These are phyloP conservation scores for Nicotiana otophora DNA, from an alignment of 257 asterid genomes.

Conservation along the genomic window DNA sequence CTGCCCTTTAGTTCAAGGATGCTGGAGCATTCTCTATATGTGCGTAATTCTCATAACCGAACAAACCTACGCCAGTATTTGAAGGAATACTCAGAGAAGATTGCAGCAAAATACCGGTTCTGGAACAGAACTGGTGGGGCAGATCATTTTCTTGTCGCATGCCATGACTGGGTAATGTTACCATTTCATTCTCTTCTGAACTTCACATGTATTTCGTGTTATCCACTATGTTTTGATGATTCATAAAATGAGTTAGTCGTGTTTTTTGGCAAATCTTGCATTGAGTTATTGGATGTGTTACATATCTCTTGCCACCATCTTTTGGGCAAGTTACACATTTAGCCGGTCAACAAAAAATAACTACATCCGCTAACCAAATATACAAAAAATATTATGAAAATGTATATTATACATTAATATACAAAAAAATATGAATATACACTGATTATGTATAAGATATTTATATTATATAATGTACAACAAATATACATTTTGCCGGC, in stretches of 20 bases:
- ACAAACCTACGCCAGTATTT: conserved; percentile 65
- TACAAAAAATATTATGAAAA: too few relatives aligned
- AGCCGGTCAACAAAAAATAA: too few relatives aligned
- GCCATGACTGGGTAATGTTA: conserved; percentile 86
- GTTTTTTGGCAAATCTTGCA: background rate
- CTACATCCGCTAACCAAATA: too few relatives aligned
- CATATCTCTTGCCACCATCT: too few relatives aligned
- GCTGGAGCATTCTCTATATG: conserved; percentile 57
- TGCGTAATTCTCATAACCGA: conserved; percentile 69
- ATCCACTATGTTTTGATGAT: background rate
- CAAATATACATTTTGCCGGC: background rate
- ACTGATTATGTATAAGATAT: too few relatives aligned
- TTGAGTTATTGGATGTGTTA: background rate
- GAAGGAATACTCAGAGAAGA: conserved; percentile 63
- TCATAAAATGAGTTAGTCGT: background rate
- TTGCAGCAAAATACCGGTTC: conserved; percentile 71
- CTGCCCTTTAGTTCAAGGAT: conserved; percentile 84
- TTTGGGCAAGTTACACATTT: background rate
- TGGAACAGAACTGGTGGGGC: conserved; percentile 96
- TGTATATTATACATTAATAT: too few relatives aligned
- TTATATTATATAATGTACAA: too few relatives aligned
- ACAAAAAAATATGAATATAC: too few relatives aligned
- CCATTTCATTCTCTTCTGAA: background rate
- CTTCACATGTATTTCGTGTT: background rate
- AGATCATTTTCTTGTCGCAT: conserved; percentile 90